These are phyloP conservation scores for Plasmodium coatneyi DNA, from an alignment of 169 alveolate species.

Conservation along the genomic window DNA sequence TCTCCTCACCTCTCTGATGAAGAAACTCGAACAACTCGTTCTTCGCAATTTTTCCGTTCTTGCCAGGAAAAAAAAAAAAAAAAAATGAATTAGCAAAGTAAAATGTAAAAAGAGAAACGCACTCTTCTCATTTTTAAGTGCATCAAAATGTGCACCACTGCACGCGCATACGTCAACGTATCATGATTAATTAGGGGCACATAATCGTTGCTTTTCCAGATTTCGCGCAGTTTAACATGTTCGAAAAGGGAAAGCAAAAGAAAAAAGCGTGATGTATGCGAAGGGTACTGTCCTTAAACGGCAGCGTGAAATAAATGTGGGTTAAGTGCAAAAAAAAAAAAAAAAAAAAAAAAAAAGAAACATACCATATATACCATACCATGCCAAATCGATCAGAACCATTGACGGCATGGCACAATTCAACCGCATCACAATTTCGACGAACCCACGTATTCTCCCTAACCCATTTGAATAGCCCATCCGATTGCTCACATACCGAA, in stretches of 20 bases:
- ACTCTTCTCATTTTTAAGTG: neutral
- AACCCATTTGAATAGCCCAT: neutral
- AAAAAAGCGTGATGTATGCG: neutral
- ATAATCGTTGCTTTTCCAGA: neutral
- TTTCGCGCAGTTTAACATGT: neutral
- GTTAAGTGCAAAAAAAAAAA: neutral
- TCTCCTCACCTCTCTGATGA: slow-evolving; percentile 9
- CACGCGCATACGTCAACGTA: neutral
- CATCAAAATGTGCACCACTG: neutral
- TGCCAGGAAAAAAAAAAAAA: neutral
- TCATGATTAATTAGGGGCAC: neutral
- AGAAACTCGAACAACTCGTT: neutral
- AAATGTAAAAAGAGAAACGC: neutral
- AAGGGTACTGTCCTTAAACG: neutral
- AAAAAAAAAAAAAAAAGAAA: too few relatives aligned
- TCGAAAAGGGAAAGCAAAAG: neutral
- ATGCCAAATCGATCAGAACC: neutral
- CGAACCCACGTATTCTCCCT: neutral
- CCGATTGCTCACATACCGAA: neutral
- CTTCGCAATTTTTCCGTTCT: neutral
- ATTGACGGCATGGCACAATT: neutral
- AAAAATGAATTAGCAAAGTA: neutral
- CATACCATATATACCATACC: neutral
- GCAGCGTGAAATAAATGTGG: neutral
- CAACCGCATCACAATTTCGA: neutral